phyloP scores from a whole-genome alignment of 2,329 filamentous ascomycete species.

The Magnaporthiopsis incrustans region DNA sequence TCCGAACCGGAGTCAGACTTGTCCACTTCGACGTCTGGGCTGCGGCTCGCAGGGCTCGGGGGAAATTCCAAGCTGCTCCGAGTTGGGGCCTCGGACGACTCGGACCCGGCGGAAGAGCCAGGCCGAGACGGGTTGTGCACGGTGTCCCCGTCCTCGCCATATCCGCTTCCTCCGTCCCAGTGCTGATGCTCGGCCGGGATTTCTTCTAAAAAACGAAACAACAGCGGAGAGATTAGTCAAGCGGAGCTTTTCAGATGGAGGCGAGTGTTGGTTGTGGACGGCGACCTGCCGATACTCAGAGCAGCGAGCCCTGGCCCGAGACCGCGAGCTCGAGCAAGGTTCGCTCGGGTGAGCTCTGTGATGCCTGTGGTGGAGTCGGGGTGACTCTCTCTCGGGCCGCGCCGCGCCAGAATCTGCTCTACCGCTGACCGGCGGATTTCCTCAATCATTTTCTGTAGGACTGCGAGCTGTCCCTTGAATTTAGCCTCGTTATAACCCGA shows the following conservation, averaged over 20 bases:
- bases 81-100: not conserved
- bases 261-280: no score
- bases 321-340: not conserved
- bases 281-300: not conserved
- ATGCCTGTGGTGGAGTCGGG: conserved; percentile 3
- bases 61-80: not conserved
- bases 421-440: not conserved
- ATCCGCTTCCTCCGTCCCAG: not conserved
- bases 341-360: not conserved
- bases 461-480: not conserved
- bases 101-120: not conserved
- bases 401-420: not conserved
- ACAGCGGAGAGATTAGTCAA: not conserved
- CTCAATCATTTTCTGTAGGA: not conserved
- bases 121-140: not conserved
- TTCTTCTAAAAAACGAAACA: not conserved
- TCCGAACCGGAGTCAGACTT: not conserved
- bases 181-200: not conserved
- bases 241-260: no score
- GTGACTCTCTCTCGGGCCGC: not conserved
- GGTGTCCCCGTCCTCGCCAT: no score
- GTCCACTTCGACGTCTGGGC: not conserved
- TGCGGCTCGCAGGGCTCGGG: not conserved
- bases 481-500: not conserved
- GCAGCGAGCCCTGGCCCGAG: not conserved